Base-by-base conservation (phyloP, 495 filamentous ascomycete genomes). In the Recurvomyces mirabilis region DNA sequence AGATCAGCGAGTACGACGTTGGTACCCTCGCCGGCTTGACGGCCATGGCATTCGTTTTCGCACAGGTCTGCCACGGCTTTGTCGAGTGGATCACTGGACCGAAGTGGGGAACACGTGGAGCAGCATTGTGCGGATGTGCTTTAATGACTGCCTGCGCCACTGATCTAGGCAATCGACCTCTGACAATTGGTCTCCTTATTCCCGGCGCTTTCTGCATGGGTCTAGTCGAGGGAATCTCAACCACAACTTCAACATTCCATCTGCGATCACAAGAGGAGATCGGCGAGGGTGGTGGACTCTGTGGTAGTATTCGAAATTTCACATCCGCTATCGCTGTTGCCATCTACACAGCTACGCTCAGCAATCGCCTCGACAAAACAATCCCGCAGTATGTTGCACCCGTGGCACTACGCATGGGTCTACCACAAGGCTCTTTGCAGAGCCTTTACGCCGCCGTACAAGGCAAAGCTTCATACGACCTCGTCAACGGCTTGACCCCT, bases 21-120 rank as follows among this genome's bases (percentile, higher is more conserved):
- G 43, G 43, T 31, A 47, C 43, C 7, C 37, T 38, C 13, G 43
- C 43, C 14, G 46, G 46, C 3, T 38, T 48, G 24, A 26, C 25
- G 18, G 33, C 22, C 25, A 48, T 48, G 46, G 46, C 37, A 15
- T 48, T 48, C 37, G 46, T 48, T 12, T 48, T 48, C 22, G 46
- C 37, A 18, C 46, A 48, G 38, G 42, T 48, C 25, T 41, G 36
- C 26, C 37, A 42, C 33, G 46, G 46, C 14, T 42, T 42, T 23
- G 33, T 48, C 31, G 37, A 41, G 18, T 48, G 46, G 46, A 24
- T 38, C 21, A 47, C 43, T 6, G 32, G 32, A 35, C 32, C 32
- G 32, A 35, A 35, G 32, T 35, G 32, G 32, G 43, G 22, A n/a
- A 38, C 39, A 24, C 38, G 38, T 18, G 33, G 33, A 12, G 14